Evolutionary conservation across 768 basidiomycete genomes (phyloP).

Genomic region (Pisolithus marmoratus): DNA sequence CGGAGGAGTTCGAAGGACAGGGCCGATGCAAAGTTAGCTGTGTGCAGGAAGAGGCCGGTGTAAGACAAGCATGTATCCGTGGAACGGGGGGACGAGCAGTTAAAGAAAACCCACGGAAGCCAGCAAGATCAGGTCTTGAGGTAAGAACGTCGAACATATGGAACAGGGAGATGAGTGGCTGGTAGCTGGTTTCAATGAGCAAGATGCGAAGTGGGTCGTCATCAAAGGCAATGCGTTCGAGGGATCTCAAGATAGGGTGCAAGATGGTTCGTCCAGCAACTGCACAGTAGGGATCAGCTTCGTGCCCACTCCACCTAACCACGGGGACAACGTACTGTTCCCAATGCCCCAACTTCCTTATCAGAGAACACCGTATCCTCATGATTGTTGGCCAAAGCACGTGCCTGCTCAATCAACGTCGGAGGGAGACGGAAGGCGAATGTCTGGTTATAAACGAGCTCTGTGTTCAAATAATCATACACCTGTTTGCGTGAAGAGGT

Average conservation of each 20-base stretch:
- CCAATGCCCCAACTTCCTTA: slow-evolving; percentile 58
- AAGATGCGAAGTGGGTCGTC: slow-evolving; percentile 74
- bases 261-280: slow-evolving; percentile 79
- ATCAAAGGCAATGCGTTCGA: slow-evolving; percentile 74
- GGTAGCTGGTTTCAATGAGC: slow-evolving; percentile 75
- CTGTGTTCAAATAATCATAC: slow-evolving; percentile 73
- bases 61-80: background rate
- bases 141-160: slow-evolving; percentile 57
- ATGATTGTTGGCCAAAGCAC: slow-evolving; percentile 68
- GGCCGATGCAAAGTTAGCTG: slow-evolving; percentile 70
- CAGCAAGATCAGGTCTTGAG: slow-evolving; percentile 48
- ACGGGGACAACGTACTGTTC: slow-evolving; percentile 51
- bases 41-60: background rate
- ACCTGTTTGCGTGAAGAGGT: slow-evolving; percentile 41
- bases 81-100: background rate
- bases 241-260: slow-evolving; percentile 60
- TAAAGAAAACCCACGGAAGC: slow-evolving; percentile 51
- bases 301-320: background rate
- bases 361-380: slow-evolving; percentile 72
- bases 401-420: slow-evolving; percentile 66
- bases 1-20: slow-evolving; percentile 71
- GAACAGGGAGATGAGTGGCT: slow-evolving; percentile 84
- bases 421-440: slow-evolving; percentile 75
- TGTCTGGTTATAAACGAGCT: slow-evolving; percentile 75
- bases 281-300: slow-evolving; percentile 21